Conservation (phyloP, 352 stramenopile genomes). For the Pythium periplocum region DNA sequence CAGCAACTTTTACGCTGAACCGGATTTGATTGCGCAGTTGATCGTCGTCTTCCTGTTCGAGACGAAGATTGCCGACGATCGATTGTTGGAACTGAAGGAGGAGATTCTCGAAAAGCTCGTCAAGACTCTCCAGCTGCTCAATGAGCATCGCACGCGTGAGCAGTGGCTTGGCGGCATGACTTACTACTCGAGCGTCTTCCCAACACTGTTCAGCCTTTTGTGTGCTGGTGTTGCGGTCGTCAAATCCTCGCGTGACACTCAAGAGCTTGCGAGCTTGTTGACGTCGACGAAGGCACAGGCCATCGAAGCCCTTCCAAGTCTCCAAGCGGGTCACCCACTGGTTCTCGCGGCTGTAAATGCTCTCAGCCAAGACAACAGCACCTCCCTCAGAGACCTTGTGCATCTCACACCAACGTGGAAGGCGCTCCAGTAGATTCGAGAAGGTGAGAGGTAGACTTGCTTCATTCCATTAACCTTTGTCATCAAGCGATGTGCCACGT, state of each 20-base stretch:
- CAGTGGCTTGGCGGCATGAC: constrained; percentile 62
- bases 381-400: neutral
- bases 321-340: constrained; percentile 2
- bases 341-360: neutral
- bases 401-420: neutral
- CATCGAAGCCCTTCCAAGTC: neutral
- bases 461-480: no score
- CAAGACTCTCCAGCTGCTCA: constrained; percentile 20
- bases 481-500: no score
- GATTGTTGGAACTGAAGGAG: constrained; percentile 3
- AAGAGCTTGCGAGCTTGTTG: neutral
- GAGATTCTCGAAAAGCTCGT: constrained; percentile 28
- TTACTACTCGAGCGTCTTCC: constrained; percentile 64
- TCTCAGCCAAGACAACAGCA: neutral
- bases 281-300: constrained; percentile 3
- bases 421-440: no score
- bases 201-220: constrained; percentile 42
- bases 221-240: constrained; percentile 34
- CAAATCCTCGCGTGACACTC: constrained; percentile 7
- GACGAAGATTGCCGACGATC: neutral
- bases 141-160: constrained; percentile 6
- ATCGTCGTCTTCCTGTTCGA: constrained; percentile 20
- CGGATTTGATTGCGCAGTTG: constrained; percentile 57
- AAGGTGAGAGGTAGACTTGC: no score
- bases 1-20: constrained; percentile 73